Conservation (phyloP, 2,329 filamentous ascomycete genomes). For the Cladosporium cucumerinum region DNA sequence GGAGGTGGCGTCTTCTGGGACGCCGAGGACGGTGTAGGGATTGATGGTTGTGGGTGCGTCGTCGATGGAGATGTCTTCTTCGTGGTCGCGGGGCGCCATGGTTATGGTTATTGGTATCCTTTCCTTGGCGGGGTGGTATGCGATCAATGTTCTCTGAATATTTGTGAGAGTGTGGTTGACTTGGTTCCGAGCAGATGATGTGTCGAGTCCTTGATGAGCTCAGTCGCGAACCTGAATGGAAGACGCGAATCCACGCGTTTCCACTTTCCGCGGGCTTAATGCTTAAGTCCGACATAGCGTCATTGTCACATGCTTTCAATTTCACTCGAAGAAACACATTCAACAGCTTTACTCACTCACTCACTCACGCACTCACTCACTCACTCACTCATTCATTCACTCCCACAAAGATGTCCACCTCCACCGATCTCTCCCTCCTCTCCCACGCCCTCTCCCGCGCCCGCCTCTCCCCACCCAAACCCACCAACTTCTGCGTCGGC, state of each 20-base stretch:
- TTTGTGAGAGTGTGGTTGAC: not conserved
- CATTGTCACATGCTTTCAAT: constrained; percentile 11
- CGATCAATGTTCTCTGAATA: not conserved
- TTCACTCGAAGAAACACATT: not conserved
- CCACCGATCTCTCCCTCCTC: constrained; percentile 53
- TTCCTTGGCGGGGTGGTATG: not conserved
- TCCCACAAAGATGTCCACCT: not conserved
- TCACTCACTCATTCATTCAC: not conserved
- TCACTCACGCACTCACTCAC: not conserved
- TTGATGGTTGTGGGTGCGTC: constrained; percentile 65
- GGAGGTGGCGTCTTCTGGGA: constrained; percentile 67
- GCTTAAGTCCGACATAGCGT: not conserved
- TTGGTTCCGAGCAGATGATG: not conserved
- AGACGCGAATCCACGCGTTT: constrained; percentile 17
- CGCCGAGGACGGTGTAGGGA: constrained; percentile 75
- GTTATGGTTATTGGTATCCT: constrained; percentile 19
- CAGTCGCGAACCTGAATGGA: not conserved
- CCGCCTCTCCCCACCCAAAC: constrained; percentile 73
- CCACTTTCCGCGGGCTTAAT: not conserved
- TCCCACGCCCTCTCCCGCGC: constrained; percentile 72
- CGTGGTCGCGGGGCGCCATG: constrained; percentile 14
- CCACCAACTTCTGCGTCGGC: constrained; percentile 90
- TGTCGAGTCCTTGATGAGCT: not conserved
- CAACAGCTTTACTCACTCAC: not conserved
- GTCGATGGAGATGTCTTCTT: constrained; percentile 52